Conservation (phyloP, 345 rosid genomes). For the Schrenkiella parvula region DNA sequence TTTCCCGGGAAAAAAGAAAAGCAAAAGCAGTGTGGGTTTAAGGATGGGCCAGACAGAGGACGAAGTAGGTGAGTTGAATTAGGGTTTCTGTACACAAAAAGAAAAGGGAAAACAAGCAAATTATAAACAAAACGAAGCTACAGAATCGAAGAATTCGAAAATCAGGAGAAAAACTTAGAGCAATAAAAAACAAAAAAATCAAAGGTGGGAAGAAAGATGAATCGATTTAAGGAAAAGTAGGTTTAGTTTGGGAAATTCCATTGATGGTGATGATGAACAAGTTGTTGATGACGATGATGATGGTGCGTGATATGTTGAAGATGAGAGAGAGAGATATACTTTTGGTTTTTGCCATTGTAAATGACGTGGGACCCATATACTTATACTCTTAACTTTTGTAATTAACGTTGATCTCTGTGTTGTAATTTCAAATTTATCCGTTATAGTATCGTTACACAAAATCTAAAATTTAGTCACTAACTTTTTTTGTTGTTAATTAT, state of each 20-base stretch:
- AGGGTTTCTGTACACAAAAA: slow-evolving; percentile 1
- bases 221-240: neutral
- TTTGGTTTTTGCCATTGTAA: slow-evolving; percentile 10
- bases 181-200: neutral
- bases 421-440: slow-evolving; percentile 20
- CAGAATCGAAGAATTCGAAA: neutral
- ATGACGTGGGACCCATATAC: slow-evolving; percentile 20
- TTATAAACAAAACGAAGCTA: neutral
- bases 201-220: neutral
- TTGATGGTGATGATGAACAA: slow-evolving; percentile 29
- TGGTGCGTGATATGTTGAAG: slow-evolving; percentile 23
- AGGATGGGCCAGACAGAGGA: slow-evolving; percentile 30
- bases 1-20: slow-evolving; percentile 25
- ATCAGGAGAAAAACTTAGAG: neutral
- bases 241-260: slow-evolving; percentile 24
- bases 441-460: too few species aligned
- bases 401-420: slow-evolving; percentile 21
- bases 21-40: slow-evolving; percentile 21
- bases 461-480: too few species aligned
- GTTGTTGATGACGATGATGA: slow-evolving; percentile 28
- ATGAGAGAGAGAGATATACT: slow-evolving; percentile 7
- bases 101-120: neutral
- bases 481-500: neutral
- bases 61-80: slow-evolving; percentile 22
- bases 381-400: slow-evolving; percentile 11